Conservation (phyloP, 2,329 filamentous ascomycete species). For the Monosporascus sp. region DNA sequence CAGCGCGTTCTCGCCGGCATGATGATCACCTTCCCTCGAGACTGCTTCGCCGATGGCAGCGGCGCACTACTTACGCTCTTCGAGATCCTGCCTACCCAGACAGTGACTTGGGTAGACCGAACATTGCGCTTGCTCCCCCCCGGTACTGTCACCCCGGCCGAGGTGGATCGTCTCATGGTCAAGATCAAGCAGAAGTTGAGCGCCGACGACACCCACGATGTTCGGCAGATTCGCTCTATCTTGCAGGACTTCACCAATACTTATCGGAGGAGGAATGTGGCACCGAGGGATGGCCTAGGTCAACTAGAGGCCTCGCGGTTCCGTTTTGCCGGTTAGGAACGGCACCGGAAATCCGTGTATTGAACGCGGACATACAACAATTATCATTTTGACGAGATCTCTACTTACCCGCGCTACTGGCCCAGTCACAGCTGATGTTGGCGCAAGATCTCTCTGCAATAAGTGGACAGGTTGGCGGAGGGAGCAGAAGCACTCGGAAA, state of each 20-base stretch:
- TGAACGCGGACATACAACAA: too few species aligned
- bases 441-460: too few species aligned
- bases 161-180: constrained; percentile 73
- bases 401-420: too few species aligned
- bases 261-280: constrained; percentile 89
- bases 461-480: too few species aligned
- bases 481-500: too few species aligned
- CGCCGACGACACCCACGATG: constrained; percentile 52
- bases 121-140: constrained; percentile 80
- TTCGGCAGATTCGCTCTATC: constrained; percentile 75
- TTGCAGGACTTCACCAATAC: constrained; percentile 96
- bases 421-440: too few species aligned
- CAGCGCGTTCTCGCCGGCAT: constrained; percentile 92
- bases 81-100: constrained; percentile 75
- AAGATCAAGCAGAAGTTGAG: constrained; percentile 76
- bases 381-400: too few species aligned
- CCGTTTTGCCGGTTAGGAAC: constrained; percentile 61
- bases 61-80: constrained; percentile 88
- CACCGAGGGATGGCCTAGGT: constrained; percentile 87
- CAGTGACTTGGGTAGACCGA: constrained; percentile 73
- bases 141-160: constrained; percentile 73
- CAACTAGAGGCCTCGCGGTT: constrained; percentile 83
- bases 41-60: constrained; percentile 92
- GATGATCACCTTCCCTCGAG: constrained; percentile 98
- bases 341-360: too few species aligned